phyloP scores from a whole-genome alignment of 805 yeast genomes.

The Ogataea henricii region DNA sequence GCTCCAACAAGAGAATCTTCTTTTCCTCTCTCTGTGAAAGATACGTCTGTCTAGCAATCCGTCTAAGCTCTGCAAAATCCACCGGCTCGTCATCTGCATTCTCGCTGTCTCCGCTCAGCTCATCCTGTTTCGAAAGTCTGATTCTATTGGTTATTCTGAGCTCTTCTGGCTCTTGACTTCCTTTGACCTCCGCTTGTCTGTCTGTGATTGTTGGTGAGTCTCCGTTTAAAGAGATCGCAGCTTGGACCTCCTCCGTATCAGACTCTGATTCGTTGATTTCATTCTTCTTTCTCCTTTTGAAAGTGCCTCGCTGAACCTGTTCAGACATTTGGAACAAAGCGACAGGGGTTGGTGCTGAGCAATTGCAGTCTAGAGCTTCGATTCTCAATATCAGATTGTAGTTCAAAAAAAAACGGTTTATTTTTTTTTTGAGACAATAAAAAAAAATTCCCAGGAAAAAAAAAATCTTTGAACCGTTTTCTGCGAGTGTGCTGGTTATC shows the following conservation, averaged over 20 bases:
- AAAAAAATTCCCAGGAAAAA: conserved; percentile 1
- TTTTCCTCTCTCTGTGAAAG: conserved; percentile 50
- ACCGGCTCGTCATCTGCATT: neutral
- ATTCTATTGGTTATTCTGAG: conserved; percentile 1
- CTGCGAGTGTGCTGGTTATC: neutral
- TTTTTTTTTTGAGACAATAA: neutral
- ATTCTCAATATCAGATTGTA: too few species aligned
- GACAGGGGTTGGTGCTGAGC: neutral
- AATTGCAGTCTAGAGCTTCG: neutral
- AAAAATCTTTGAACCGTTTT: neutral
- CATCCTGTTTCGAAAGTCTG: conserved; percentile 4
- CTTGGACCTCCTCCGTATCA: neutral
- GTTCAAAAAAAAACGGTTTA: too few species aligned
- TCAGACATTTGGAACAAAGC: neutral
- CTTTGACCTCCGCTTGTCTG: neutral
- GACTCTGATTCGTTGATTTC: conserved; percentile 6
- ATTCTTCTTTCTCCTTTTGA: conserved; percentile 21
- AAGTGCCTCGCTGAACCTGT: conserved; percentile 18
- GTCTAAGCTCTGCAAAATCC: conserved; percentile 38
- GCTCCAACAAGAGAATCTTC: conserved; percentile 43
- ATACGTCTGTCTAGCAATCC: conserved; percentile 51
- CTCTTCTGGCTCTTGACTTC: neutral
- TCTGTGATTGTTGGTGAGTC: neutral
- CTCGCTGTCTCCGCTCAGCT: neutral
- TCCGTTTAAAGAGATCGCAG: neutral